These are phyloP conservation scores for Viridothelium virens DNA, from an alignment of 495 filamentous ascomycete genomes.

Conservation along the genomic window DNA sequence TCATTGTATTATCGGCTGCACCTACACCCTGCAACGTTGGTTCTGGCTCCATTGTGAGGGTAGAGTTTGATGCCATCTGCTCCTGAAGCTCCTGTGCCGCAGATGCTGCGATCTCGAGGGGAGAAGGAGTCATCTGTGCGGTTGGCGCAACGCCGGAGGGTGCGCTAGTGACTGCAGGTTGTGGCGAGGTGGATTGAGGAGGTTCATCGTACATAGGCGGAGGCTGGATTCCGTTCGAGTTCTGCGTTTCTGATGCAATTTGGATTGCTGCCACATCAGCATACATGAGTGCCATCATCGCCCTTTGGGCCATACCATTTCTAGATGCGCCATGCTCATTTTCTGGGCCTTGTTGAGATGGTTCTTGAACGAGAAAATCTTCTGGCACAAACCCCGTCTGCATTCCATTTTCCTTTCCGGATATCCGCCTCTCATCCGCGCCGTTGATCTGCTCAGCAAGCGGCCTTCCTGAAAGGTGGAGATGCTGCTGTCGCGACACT, in stretches of 20 bases:
- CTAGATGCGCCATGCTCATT: constrained; percentile 4
- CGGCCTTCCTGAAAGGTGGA: constrained; percentile 25
- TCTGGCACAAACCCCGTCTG: constrained; percentile 18
- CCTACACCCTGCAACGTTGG: constrained; percentile 19
- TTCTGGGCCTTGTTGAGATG: constrained; percentile 12
- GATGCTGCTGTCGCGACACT: constrained; percentile 58
- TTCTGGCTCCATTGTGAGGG: constrained; percentile 30
- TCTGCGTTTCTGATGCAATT: background rate
- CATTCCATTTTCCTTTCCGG: background rate
- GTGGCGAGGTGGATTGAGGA: constrained; percentile 21
- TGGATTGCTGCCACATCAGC: background rate
- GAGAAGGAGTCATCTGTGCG: constrained; percentile 23
- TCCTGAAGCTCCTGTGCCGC: constrained; percentile 41
- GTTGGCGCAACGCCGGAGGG: constrained; percentile 18
- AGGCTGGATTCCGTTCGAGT: background rate
- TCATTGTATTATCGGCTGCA: constrained; percentile 14
- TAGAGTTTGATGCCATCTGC: constrained; percentile 36
- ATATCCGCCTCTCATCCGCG: constrained; percentile 15
- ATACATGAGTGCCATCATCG: background rate
- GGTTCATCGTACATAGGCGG: constrained; percentile 2
- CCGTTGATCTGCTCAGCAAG: constrained; percentile 1
- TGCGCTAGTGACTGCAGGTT: constrained; percentile 13
- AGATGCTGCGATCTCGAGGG: constrained; percentile 36
- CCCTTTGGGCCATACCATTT: constrained; percentile 8
- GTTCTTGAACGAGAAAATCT: constrained; percentile 26